Base-by-base conservation (phyloP, 2,329 filamentous ascomycete species). In the Sclerotiophoma versabilis region DNA sequence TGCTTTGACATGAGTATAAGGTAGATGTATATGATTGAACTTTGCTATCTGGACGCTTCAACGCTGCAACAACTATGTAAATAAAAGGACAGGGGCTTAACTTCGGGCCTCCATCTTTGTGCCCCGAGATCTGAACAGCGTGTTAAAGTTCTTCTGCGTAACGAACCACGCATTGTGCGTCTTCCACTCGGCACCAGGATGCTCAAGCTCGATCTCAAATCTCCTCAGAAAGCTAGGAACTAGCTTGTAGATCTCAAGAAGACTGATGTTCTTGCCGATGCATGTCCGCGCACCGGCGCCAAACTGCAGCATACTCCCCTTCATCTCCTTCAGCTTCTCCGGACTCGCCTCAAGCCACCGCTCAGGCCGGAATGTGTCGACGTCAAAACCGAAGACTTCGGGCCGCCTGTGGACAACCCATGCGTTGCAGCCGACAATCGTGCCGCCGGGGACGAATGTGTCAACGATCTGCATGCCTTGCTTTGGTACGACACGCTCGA, bases 401-500 rank as follows among this genome's bases (percentile, higher is more conserved):
- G 81, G 79, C 2, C 86, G 81, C 3, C 87, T 82, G 65, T 93
- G 89, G 27, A 93, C 79, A 14, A 92, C 84, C 89, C 89, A 92
- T 0, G 89, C 84, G 46, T 85, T 91, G 69, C 86, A 89, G 6
- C 90, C 90, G 0, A 92, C 88, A 54, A 90, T 87, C 0, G 89
- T 91, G 6, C 89, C 89, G 1, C 86, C 89, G 4, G 83, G 83
- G 23, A 93, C 79, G 50, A 81, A 83, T 14, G 80, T 72, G 1
- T 87, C 88, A 1, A 82, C 81, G 46, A 92, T 87, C 36, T 87
- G 83, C 20, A 82, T 79, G 9, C 89, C 89, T 17, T 83, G 79
- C 0, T 80, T 74, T 0, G 90, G 90, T 0, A 91, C 88, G 38
- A 93, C 79, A 55, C 91, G 83, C 73, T 93, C 90, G 36, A 93